A percentile compares a stretch with the other conserved stretches of the same genome.
Conservation (phyloP, 2,329 filamentous ascomycete genomes). For the Aspergillus neoniger region DNA sequence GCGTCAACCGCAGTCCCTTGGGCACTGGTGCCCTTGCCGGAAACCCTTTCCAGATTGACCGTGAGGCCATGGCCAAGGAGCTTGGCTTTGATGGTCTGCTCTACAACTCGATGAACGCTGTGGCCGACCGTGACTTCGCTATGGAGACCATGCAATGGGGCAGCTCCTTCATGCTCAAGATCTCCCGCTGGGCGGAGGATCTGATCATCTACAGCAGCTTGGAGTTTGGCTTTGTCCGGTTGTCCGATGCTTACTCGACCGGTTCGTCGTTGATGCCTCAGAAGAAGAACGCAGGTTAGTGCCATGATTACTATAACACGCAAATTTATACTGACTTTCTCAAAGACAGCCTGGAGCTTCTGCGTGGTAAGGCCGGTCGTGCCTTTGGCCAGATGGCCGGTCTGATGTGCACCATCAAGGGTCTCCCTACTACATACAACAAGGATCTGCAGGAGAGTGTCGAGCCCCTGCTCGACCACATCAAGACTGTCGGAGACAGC, state of each 20-base stretch:
- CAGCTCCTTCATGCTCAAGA: slow-evolving; percentile 74
- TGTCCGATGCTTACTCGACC: slow-evolving; percentile 79
- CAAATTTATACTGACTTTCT: not conserved
- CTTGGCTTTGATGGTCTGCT: slow-evolving; percentile 75
- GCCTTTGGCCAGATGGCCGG: slow-evolving; percentile 81
- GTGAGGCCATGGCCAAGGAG: slow-evolving; percentile 75
- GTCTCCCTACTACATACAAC: slow-evolving; percentile 81
- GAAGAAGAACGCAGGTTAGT: slow-evolving; percentile 68
- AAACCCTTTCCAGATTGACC: slow-evolving; percentile 79
- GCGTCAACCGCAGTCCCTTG: slow-evolving; percentile 72
- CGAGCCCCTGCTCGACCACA: slow-evolving; percentile 80
- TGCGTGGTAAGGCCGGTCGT: slow-evolving; percentile 75
- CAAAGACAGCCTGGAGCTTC: slow-evolving; percentile 68
- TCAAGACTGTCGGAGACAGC: slow-evolving; percentile 79
- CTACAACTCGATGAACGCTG: slow-evolving; percentile 75
- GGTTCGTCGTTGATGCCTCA: slow-evolving; percentile 78
- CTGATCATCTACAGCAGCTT: slow-evolving; percentile 77
- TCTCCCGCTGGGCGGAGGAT: slow-evolving; percentile 81
- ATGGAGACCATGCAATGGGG: slow-evolving; percentile 81
- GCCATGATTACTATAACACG: not conserved
- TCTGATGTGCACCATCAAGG: slow-evolving; percentile 73
- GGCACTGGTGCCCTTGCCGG: slow-evolving; percentile 77
- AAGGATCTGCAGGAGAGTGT: slow-evolving; percentile 89
- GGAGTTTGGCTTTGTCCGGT: slow-evolving; percentile 73
- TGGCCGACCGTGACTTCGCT: slow-evolving; percentile 79